Percentiles rank a stretch among this genome's conserved stretches.
phyloP scores from a whole-genome alignment of 768 basidiomycete species.

The Gymnopilus dilepis region DNA sequence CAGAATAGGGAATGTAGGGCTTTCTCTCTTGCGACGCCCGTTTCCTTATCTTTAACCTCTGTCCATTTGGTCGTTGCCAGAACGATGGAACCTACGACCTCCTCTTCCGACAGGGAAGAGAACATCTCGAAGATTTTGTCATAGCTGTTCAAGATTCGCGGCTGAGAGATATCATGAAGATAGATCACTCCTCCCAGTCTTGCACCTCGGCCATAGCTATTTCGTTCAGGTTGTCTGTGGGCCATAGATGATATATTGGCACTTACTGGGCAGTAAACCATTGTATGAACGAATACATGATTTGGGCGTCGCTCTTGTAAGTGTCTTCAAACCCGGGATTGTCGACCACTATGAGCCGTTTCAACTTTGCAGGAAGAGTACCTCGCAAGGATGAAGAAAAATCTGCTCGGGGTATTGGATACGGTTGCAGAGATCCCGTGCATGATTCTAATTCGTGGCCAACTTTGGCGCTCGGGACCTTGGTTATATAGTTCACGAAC shows the following conservation, averaged over 20 bases:
- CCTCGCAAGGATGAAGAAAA: too few species aligned
- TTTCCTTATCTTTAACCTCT: neutral
- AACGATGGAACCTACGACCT: neutral
- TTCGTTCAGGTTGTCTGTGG: too few species aligned
- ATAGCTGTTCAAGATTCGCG: neutral
- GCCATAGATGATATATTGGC: too few species aligned
- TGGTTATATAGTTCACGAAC: neutral
- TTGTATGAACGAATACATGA: neutral
- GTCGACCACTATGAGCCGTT: constrained; percentile 6
- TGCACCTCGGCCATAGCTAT: neutral
- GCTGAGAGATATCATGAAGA: constrained; percentile 12
- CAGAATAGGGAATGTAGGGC: neutral
- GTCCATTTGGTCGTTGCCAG: constrained; percentile 11
- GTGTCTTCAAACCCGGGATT: constrained; percentile 14
- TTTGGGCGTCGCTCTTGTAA: neutral
- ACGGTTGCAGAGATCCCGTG: neutral
- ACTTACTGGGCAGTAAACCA: constrained; percentile 7
- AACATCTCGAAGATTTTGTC: neutral
- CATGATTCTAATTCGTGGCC: constrained; percentile 9
- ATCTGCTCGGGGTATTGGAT: neutral
- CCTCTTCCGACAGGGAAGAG: neutral
- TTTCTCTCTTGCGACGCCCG: constrained; percentile 39
- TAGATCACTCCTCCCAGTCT: constrained; percentile 11
- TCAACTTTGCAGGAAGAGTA: neutral
- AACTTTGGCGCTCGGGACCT: neutral